These are phyloP conservation scores for Cardamine resedifolia DNA, from an alignment of 345 rosid genomes.

Conservation along the genomic window DNA sequence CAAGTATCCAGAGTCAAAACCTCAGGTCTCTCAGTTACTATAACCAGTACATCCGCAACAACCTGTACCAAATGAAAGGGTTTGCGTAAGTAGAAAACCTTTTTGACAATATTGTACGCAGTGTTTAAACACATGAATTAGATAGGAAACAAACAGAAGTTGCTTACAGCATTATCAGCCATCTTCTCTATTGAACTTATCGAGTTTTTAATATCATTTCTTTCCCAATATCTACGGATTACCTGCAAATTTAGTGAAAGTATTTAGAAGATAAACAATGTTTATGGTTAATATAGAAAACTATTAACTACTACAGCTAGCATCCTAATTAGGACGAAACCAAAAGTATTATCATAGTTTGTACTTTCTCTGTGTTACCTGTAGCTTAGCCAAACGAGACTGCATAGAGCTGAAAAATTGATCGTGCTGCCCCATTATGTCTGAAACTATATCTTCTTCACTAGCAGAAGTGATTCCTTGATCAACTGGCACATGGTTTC, in stretches of 20 bases:
- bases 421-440: conserved; percentile 72
- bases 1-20: conserved; percentile 76
- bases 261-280: conserved; percentile 20
- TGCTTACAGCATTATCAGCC: conserved; percentile 88
- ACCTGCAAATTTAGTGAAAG: conserved; percentile 50
- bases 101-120: background rate
- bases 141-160: conserved; percentile 7
- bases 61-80: conserved; percentile 53
- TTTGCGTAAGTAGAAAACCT: background rate
- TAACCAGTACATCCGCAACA: conserved; percentile 71
- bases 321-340: conserved; percentile 6
- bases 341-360: conserved; percentile 22
- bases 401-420: conserved; percentile 91
- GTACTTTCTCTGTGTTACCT: conserved; percentile 55
- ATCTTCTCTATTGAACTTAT: conserved; percentile 84
- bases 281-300: background rate
- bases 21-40: conserved; percentile 64
- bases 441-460: conserved; percentile 72
- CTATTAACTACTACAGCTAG: conserved; percentile 10
- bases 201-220: conserved; percentile 78
- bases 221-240: conserved; percentile 83
- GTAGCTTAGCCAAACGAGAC: conserved; percentile 86
- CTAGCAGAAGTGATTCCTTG: conserved; percentile 54
- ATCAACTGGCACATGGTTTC: conserved; percentile 49
- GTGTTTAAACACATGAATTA: background rate